A percentile compares a stretch with the other conserved stretches of the same genome.
These are phyloP conservation scores for Staphylotrichum longicolle DNA, from an alignment of 495 filamentous ascomycete species.

Conservation along the genomic window DNA sequence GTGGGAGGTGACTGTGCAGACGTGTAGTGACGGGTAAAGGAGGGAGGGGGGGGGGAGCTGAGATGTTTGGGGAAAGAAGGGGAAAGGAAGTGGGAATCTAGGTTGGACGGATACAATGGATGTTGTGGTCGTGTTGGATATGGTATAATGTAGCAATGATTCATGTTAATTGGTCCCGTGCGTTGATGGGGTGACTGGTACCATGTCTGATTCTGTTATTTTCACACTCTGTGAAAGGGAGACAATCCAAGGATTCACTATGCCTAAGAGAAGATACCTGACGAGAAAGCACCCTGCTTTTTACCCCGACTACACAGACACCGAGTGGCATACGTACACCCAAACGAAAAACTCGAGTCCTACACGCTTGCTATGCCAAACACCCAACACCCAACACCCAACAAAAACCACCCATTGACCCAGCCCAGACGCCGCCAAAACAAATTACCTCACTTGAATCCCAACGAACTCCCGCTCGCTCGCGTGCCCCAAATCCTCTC, in stretches of 20 bases:
- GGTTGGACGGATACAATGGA: too few relatives aligned
- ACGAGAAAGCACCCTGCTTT: background rate
- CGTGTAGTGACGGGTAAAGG: conserved; percentile 35
- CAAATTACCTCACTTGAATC: too few relatives aligned
- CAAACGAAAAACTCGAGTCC: background rate
- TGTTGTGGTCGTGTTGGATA: background rate
- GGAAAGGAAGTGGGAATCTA: too few relatives aligned
- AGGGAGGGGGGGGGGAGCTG: background rate
- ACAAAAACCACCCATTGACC: background rate
- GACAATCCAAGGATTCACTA: too few relatives aligned
- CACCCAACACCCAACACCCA: background rate
- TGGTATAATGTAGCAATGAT: too few relatives aligned
- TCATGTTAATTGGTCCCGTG: too few relatives aligned
- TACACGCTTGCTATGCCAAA: background rate
- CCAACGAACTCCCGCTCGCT: background rate
- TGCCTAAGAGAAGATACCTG: too few relatives aligned
- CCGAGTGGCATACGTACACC: background rate
- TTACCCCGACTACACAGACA: background rate
- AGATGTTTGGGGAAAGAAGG: too few relatives aligned
- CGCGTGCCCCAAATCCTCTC: background rate
- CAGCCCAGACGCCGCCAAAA: background rate
- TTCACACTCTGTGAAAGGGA: too few relatives aligned
- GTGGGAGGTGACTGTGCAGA: conserved; percentile 78
- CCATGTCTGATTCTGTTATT: too few relatives aligned
- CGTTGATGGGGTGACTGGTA: background rate